Evolutionary conservation across 176 grass and related monocot genomes (phyloP).

Genomic region (Cenchrus fungigraminus): DNA sequence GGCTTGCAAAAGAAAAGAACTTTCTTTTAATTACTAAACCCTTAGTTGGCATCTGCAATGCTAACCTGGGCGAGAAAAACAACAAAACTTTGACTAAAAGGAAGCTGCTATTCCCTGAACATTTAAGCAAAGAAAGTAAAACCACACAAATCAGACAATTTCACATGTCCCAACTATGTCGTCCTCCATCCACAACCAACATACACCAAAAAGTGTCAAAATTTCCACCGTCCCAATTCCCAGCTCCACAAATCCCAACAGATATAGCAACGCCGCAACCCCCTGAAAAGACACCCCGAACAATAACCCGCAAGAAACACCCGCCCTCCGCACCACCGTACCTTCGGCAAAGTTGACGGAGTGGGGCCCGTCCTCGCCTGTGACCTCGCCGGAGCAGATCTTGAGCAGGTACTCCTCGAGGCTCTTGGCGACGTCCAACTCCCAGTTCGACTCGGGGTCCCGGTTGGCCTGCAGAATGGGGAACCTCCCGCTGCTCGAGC

Average conservation of each 20-base stretch:
- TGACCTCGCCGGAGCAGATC: constrained; percentile 84
- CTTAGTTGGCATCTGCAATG: not conserved
- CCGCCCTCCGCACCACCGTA: constrained; percentile 10
- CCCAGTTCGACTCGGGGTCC: constrained; percentile 86
- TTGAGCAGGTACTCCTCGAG: constrained; percentile 91
- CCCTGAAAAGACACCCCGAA: not conserved
- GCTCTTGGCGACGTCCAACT: constrained; percentile 84
- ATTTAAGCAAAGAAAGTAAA: not conserved
- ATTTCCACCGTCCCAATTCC: not conserved
- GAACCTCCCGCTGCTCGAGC: constrained; percentile 41
- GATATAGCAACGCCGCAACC: not conserved
- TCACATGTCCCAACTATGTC: not conserved
- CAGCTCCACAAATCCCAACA: not conserved
- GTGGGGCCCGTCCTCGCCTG: constrained; percentile 50
- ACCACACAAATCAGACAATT: not conserved
- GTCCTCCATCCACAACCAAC: not conserved
- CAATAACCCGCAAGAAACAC: constrained; percentile 7
- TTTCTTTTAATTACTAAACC: not conserved
- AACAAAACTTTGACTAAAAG: not conserved
- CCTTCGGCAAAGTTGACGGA: constrained; percentile 97
- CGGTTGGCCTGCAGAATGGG: constrained; percentile 73
- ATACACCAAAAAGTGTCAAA: not conserved
- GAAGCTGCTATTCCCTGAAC: not conserved
- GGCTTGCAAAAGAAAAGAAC: constrained; percentile 25
- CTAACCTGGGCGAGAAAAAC: constrained; percentile 8